These are phyloP conservation scores for Begonia peltatifolia DNA, from an alignment of 306 rosid genomes.

Conservation along the genomic window DNA sequence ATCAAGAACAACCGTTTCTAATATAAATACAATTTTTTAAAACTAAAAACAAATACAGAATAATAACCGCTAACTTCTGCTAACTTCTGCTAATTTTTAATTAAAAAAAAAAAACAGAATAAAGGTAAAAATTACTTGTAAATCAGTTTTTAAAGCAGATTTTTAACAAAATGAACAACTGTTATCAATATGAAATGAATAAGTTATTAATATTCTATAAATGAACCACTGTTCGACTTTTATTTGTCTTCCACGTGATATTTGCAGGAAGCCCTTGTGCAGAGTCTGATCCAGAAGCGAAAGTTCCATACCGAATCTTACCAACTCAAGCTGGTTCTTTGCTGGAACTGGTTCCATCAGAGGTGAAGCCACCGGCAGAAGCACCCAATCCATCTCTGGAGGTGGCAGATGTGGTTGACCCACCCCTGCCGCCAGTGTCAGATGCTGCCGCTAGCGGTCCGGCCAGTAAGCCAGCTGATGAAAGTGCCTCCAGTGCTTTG, in stretches of 20 bases:
- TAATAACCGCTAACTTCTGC: too few relatives aligned
- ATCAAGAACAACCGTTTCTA: too few relatives aligned
- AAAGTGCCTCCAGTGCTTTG: conserved; percentile 13
- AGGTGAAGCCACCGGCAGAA: conserved; percentile 19
- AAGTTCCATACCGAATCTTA: conserved; percentile 9
- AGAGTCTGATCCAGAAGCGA: not conserved
- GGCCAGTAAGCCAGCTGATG: not conserved
- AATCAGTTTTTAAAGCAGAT: too few relatives aligned
- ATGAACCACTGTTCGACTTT: too few relatives aligned
- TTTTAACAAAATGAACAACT: too few relatives aligned
- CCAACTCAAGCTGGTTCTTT: conserved; percentile 44
- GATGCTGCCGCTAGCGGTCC: not conserved
- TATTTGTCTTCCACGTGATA: not conserved
- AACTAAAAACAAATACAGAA: too few relatives aligned
- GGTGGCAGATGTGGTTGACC: conserved; percentile 31
- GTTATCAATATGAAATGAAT: too few relatives aligned
- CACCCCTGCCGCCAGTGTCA: conserved; percentile 66
- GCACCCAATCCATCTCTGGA: conserved; percentile 44
- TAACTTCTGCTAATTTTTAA: too few relatives aligned
- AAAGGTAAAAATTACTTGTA: too few relatives aligned
- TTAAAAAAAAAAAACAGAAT: too few relatives aligned
- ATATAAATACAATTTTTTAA: too few relatives aligned
- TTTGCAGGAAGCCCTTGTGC: conserved; percentile 57
- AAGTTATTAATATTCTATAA: too few relatives aligned
- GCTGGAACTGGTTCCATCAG: not conserved